Conservation (phyloP, 768 basidiomycete genomes). For the Piloderma croceum region DNA sequence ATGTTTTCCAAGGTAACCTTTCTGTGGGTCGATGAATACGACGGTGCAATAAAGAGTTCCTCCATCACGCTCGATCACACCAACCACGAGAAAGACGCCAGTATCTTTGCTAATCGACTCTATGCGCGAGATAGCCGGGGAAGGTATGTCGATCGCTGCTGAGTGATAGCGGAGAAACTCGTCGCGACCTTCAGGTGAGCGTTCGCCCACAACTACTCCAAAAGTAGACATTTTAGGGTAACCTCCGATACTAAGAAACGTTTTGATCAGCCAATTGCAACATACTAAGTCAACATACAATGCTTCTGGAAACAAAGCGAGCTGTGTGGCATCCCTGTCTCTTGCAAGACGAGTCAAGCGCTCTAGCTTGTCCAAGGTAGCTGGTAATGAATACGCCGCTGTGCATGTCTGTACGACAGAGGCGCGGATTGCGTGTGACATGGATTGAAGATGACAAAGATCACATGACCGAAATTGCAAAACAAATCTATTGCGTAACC, state of each 20-base stretch:
- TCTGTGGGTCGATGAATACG: constrained; percentile 47
- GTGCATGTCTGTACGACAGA: constrained; percentile 52
- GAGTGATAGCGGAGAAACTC: constrained; percentile 51
- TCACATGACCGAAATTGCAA: no score
- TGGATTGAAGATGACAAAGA: background rate
- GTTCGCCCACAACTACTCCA: constrained; percentile 45
- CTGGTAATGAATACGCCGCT: constrained; percentile 38
- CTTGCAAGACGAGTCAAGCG: constrained; percentile 39
- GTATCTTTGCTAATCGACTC: constrained; percentile 44
- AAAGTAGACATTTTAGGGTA: constrained; percentile 57
- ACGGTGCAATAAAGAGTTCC: constrained; percentile 60
- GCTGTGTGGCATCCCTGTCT: constrained; percentile 40
- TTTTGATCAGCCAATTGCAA: background rate
- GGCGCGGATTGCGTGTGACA: constrained; percentile 28
- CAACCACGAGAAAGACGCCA: constrained; percentile 52
- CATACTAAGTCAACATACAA: constrained; percentile 34
- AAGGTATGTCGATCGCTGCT: constrained; percentile 54
- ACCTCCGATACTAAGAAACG: constrained; percentile 47
- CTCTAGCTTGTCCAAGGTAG: constrained; percentile 47
- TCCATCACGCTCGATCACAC: constrained; percentile 52
- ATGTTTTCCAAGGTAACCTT: constrained; percentile 55
- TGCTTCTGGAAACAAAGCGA: constrained; percentile 54
- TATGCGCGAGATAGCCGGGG: constrained; percentile 40
- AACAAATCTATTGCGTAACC: no score
- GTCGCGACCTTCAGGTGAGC: constrained; percentile 46